These are phyloP conservation scores for Endocalyx cinctus DNA, from an alignment of 2,329 filamentous ascomycete species.

Conservation along the genomic window DNA sequence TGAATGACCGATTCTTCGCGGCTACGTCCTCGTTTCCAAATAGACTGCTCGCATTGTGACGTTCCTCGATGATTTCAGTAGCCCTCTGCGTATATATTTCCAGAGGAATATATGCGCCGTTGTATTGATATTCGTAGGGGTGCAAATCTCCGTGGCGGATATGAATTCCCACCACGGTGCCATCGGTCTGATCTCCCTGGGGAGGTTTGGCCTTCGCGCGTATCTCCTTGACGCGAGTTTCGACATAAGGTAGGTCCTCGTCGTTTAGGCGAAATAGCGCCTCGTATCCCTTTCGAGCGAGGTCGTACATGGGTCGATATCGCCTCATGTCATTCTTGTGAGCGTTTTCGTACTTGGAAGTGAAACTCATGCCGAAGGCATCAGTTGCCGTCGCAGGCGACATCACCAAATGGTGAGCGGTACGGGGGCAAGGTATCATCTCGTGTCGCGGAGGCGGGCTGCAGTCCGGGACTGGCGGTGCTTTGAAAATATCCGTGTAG, in stretches of 20 bases:
- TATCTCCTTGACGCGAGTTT: conserved; percentile 53
- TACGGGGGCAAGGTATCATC: conserved; percentile 74
- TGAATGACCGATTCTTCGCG: conserved; percentile 40
- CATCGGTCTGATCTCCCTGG: conserved; percentile 41
- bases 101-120: conserved; percentile 71
- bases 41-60: conserved; percentile 37
- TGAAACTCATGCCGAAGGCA: conserved; percentile 58
- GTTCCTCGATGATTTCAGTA: conserved; percentile 46
- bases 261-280: conserved; percentile 66
- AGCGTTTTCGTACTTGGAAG: conserved; percentile 45
- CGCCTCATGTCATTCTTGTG: conserved; percentile 45
- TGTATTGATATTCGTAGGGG: conserved; percentile 72
- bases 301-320: conserved; percentile 59
- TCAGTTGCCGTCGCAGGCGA: conserved; percentile 63
- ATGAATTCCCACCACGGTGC: conserved; percentile 65
- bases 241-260: conserved; percentile 63
- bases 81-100: conserved; percentile 62
- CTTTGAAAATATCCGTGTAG: conserved; percentile 67
- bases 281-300: conserved; percentile 67
- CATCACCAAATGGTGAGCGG: conserved; percentile 69
- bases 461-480: conserved; percentile 62
- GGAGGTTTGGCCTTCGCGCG: conserved; percentile 39
- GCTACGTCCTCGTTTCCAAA: conserved; percentile 29
- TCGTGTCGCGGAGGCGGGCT: conserved; percentile 68
- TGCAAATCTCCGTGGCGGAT: conserved; percentile 76